Evolutionary conservation across 2,329 filamentous ascomycete species (phyloP).

Genomic region (Colletotrichum tanaceti): DNA sequence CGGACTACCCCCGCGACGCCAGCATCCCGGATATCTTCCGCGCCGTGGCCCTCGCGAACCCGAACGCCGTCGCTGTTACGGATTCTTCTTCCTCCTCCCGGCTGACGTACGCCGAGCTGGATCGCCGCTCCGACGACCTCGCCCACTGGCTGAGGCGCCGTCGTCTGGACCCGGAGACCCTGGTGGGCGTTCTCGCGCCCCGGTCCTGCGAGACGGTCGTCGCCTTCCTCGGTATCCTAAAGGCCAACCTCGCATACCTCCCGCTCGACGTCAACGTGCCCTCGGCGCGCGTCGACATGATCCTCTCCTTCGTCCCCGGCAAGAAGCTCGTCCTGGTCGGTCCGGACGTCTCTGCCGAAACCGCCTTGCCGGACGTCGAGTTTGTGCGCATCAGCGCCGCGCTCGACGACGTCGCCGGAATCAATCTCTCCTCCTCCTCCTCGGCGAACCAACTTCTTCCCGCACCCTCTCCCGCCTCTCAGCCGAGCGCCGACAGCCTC

Average conservation of each 20-base stretch:
- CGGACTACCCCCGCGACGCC: slow-evolving; percentile 38
- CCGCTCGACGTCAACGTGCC: slow-evolving; percentile 41
- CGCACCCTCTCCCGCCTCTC: slow-evolving; percentile 3
- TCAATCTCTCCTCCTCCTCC: too few relatives aligned
- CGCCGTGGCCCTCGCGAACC: slow-evolving; percentile 30
- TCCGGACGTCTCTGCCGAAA: neutral
- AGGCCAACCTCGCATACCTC: slow-evolving; percentile 41
- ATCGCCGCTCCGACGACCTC: slow-evolving; percentile 42
- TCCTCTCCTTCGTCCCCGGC: slow-evolving; percentile 20
- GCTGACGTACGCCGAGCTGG: slow-evolving; percentile 44
- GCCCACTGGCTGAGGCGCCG: slow-evolving; percentile 40
- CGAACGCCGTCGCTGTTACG: slow-evolving; percentile 39
- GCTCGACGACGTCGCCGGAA: too few relatives aligned
- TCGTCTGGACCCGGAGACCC: slow-evolving; percentile 19
- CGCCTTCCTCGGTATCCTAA: slow-evolving; percentile 40
- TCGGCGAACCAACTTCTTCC: too few relatives aligned
- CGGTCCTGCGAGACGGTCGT: slow-evolving; percentile 43
- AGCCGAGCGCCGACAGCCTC: slow-evolving; percentile 30
- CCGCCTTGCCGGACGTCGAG: neutral
- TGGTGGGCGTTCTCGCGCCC: slow-evolving; percentile 41
- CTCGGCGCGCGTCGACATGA: slow-evolving; percentile 27
- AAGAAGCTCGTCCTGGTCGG: slow-evolving; percentile 33
- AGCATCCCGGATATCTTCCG: slow-evolving; percentile 44
- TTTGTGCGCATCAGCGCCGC: neutral
- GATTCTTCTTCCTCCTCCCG: slow-evolving; percentile 33